Conservation (phyloP, 1,139 yeast species). For the Wickerhamomyces sp. region DNA sequence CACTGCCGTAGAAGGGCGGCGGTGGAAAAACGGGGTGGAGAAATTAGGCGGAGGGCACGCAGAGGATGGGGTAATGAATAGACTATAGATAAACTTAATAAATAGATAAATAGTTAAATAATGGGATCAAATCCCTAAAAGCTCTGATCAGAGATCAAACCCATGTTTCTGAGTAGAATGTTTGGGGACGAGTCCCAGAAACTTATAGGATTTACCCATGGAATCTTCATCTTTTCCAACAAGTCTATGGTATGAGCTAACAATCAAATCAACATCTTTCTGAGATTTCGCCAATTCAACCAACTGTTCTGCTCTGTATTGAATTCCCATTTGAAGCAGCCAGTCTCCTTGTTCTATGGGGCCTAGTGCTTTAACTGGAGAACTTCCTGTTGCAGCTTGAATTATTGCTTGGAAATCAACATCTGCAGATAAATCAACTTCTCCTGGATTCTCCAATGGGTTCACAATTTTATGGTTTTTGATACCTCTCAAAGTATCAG, state of each 20-base stretch:
- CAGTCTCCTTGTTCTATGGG: slow-evolving; percentile 79
- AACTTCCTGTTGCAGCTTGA: slow-evolving; percentile 28
- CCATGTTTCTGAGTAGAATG: slow-evolving; percentile 9
- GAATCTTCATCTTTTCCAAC: slow-evolving; percentile 56
- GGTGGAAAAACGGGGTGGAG: too few relatives aligned
- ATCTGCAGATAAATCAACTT: slow-evolving; percentile 77
- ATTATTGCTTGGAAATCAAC: slow-evolving; percentile 69
- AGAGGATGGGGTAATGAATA: neutral
- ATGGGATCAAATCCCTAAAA: neutral
- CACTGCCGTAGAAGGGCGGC: too few relatives aligned
- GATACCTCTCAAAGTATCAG: slow-evolving; percentile 69
- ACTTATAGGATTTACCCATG: slow-evolving; percentile 79
- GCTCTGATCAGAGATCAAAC: too few relatives aligned
- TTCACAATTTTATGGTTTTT: slow-evolving; percentile 68
- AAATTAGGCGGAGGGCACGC: too few relatives aligned
- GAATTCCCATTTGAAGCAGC: slow-evolving; percentile 73
- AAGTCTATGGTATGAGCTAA: slow-evolving; percentile 56
- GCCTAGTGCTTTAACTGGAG: slow-evolving; percentile 39
- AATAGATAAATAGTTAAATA: neutral
- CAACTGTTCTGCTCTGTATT: slow-evolving; percentile 58
- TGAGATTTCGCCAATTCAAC: slow-evolving; percentile 30
- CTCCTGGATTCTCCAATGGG: slow-evolving; percentile 75
- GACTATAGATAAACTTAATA: neutral
- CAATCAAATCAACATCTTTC: slow-evolving; percentile 41
- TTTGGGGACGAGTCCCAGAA: slow-evolving; percentile 56